Conservation (phyloP, 352 stramenopile species). For the Phytophthora europaea region DNA sequence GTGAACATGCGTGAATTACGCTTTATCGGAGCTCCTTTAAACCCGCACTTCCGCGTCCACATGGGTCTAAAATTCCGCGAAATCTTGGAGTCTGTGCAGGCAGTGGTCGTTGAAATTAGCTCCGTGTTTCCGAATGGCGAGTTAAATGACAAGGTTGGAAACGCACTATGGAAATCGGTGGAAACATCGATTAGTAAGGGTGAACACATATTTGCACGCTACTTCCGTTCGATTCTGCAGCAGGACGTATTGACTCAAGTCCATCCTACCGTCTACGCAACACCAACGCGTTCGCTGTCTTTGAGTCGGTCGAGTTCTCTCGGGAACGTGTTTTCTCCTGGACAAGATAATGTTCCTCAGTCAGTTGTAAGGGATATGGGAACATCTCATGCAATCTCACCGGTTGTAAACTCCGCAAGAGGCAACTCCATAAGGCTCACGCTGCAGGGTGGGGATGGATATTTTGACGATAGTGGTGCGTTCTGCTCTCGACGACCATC, state of each 20-base stretch:
- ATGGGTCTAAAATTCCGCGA: constrained; percentile 74
- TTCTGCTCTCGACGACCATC: constrained; percentile 15
- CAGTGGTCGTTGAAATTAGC: constrained; percentile 75
- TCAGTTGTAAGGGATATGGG: constrained; percentile 31
- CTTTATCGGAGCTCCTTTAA: constrained; percentile 57
- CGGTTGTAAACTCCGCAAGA: constrained; percentile 15
- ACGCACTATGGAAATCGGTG: constrained; percentile 64
- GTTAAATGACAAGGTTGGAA: constrained; percentile 61
- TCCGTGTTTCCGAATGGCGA: constrained; percentile 81
- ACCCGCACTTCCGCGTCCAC: constrained; percentile 71
- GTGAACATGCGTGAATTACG: constrained; percentile 62
- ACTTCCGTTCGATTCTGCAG: constrained; percentile 75
- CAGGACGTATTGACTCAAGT: constrained; percentile 41
- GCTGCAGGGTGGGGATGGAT: constrained; percentile 4
- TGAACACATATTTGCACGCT: constrained; percentile 80
- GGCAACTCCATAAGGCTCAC: neutral
- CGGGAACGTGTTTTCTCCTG: constrained; percentile 35
- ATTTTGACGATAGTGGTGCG: constrained; percentile 32
- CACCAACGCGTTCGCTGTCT: constrained; percentile 23
- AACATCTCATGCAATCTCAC: constrained; percentile 2
- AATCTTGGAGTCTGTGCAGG: constrained; percentile 66
- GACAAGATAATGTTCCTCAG: constrained; percentile 36
- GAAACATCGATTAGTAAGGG: constrained; percentile 65
- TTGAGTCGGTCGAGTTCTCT: constrained; percentile 19
- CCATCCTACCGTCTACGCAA: constrained; percentile 5